These are phyloP conservation scores for Gaeumannomyces sp. DNA, from an alignment of 2,329 filamentous ascomycete genomes.

Conservation along the genomic window DNA sequence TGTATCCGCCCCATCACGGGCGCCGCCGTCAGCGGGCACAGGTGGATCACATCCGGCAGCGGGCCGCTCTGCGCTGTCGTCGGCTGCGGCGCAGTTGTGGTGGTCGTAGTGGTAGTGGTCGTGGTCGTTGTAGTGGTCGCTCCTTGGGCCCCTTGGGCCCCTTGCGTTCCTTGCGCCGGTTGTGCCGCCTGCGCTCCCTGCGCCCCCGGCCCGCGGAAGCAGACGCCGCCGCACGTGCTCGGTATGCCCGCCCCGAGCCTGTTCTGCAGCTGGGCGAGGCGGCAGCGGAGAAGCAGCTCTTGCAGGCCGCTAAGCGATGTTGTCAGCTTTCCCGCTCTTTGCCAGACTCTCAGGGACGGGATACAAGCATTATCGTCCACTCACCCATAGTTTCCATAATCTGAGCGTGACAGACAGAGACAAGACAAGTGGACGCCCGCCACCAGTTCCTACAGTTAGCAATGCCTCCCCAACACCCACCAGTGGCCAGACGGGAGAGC, in stretches of 20 bases:
- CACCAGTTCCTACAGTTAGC: not conserved
- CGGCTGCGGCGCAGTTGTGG: not conserved
- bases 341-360: not conserved
- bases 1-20: conserved; percentile 4
- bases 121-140: not conserved
- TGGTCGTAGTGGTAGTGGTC: not conserved
- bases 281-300: not conserved
- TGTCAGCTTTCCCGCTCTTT: too few relatives aligned
- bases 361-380: not conserved
- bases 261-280: conserved; percentile 1
- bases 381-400: not conserved
- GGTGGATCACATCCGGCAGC: conserved; percentile 8
- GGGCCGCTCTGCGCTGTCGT: not conserved
- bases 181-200: not conserved
- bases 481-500: not conserved
- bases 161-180: not conserved
- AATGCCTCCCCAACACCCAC: not conserved
- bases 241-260: conserved; percentile 6
- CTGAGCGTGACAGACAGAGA: not conserved
- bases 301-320: not conserved
- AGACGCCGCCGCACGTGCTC: conserved; percentile 9
- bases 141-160: not conserved
- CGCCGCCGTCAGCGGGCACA: conserved; percentile 4
- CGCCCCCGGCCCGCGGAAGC: not conserved
- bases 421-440: not conserved